phyloP scores from a whole-genome alignment of 1,284 basidiomycete genomes.

The Sporisorium iseilematis-ciliati region DNA sequence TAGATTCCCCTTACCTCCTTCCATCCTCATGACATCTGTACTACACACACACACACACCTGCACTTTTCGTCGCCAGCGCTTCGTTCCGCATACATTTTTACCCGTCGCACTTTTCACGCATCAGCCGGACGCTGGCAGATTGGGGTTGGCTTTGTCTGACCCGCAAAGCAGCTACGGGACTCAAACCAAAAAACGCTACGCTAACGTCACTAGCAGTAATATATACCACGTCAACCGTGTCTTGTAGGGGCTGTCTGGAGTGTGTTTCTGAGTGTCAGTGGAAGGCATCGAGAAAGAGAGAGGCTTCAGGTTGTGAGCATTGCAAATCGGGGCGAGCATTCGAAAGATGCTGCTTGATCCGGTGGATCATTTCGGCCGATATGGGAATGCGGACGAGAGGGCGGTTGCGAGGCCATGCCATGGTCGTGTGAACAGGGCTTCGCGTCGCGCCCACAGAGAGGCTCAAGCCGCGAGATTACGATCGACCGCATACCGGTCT shows the following conservation, averaged over 20 bases:
- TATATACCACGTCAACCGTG: constrained; percentile 53
- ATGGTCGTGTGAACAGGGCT: constrained; percentile 19
- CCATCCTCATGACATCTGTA: constrained; percentile 52
- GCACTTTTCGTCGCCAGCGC: constrained; percentile 31
- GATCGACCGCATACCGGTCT: constrained; percentile 1
- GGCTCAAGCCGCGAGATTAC: neutral
- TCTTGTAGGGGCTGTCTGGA: neutral
- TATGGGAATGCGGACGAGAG: neutral
- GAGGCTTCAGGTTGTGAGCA: neutral
- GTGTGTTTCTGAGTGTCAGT: neutral
- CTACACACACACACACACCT: constrained; percentile 17
- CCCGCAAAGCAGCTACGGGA: neutral
- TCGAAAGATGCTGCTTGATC: neutral
- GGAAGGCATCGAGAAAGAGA: neutral
- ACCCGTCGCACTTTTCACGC: constrained; percentile 23
- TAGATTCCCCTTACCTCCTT: constrained; percentile 23
- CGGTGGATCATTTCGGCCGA: constrained; percentile 7
- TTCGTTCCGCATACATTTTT: constrained; percentile 27
- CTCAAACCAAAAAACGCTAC: constrained; percentile 16
- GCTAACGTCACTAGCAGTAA: constrained; percentile 27
- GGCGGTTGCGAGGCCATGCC: neutral
- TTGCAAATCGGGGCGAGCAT: neutral
- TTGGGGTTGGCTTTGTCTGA: no score
- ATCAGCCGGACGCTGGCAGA: constrained; percentile 1
- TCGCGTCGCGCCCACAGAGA: constrained; percentile 8